phyloP scores from a whole-genome alignment of 1,139 yeast species.

The Yamadazyma atlantica region DNA sequence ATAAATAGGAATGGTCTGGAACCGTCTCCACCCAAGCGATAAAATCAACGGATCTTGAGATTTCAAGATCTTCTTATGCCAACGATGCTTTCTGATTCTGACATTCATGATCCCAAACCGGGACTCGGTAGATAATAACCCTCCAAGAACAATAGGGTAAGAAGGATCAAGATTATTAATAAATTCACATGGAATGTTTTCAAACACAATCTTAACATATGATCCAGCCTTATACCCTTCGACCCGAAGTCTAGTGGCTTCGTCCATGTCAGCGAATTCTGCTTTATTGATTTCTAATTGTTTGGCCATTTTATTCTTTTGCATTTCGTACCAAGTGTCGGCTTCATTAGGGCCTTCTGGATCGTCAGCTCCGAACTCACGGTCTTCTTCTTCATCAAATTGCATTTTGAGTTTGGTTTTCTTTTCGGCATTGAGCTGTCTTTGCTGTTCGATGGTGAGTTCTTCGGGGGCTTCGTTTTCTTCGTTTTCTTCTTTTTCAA shows the following conservation, averaged over 20 bases:
- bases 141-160: slow-evolving; percentile 87
- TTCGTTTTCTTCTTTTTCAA: slow-evolving; percentile 59
- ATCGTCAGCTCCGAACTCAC: slow-evolving; percentile 71
- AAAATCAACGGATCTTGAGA: slow-evolving; percentile 93
- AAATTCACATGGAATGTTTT: slow-evolving; percentile 85
- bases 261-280: slow-evolving; percentile 72
- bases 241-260: slow-evolving; percentile 69
- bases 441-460: slow-evolving; percentile 61
- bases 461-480: slow-evolving; percentile 48
- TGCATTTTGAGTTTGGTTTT: slow-evolving; percentile 86
- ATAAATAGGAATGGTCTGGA: slow-evolving; percentile 93
- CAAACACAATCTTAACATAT: slow-evolving; percentile 86
- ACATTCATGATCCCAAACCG: slow-evolving; percentile 92
- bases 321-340: slow-evolving; percentile 97
- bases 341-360: slow-evolving; percentile 74
- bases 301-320: slow-evolving; percentile 94
- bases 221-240: slow-evolving; percentile 96
- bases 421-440: slow-evolving; percentile 81
- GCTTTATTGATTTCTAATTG: slow-evolving; percentile 92
- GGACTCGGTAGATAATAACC: slow-evolving; percentile 84
- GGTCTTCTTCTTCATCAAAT: slow-evolving; percentile 87
- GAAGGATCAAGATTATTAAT: slow-evolving; percentile 81
- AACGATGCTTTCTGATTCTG: slow-evolving; percentile 94
- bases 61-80: slow-evolving; percentile 96
- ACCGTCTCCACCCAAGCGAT: slow-evolving; percentile 97